Base-by-base conservation (phyloP, 495 filamentous ascomycete genomes). In the Penicillium cinerascens region DNA sequence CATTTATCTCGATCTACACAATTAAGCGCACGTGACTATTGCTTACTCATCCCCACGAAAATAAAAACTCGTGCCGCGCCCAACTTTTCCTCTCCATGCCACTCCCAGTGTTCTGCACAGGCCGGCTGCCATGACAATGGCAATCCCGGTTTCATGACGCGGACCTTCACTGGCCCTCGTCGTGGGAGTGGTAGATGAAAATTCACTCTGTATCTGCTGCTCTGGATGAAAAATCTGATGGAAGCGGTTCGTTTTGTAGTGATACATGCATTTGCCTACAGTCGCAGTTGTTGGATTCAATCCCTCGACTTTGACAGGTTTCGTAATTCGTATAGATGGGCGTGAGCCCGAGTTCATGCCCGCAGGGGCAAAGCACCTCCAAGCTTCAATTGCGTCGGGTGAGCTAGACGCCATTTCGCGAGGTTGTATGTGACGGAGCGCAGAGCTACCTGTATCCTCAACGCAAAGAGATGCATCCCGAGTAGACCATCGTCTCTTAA, bases 151-250 rank as follows among this genome's bases (percentile, higher is more conserved):
- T 64, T 67, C 52, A 69, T 67, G 55, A 59, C 69, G 71, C 62
- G 56, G 58, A 70, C 82, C 86, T 92, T 92, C 88, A 91, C 73
- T 92, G 88, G 82, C 57, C 69, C 58, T 75, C 63, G 49, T 56
- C 68, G 62, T 76, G 75, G 78, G 77, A 82, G 79, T 84, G 88
- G 82, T 61, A 92, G 87, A 92, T 42, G 70, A 58, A 73, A 86
- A 64, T 60, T 60, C 87, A 82, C 84, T 87, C 88, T 86, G 89
- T 95, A 95, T 95, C 90, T 95, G 82, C 90, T 91, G 85, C 89
- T 89, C 84, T 89, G 79, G 88, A 84, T 80, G 74, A 66, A 62
- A 78, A 70, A 80, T 75, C 67, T 91, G 88, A 91, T 80, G 79
- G 82, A 79, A 81, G 87, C 82, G 82, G 88, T 83, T 92, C 88